Evolutionary conservation across 78 protist genomes (phyloP).

Genomic region (Mastigamoeba balamuthi): DNA sequence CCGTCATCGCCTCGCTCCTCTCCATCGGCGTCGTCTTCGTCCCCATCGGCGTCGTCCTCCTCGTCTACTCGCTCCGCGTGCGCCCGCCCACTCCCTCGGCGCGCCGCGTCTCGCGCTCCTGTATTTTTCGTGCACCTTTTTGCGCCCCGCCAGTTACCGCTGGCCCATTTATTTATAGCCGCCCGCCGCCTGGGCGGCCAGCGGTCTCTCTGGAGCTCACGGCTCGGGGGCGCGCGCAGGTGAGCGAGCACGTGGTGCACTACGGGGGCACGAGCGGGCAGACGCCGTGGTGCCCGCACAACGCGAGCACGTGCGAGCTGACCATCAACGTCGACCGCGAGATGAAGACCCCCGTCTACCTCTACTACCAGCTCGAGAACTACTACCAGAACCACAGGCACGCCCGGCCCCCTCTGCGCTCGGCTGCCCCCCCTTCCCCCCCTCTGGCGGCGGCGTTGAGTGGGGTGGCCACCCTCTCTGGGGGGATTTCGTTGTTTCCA

Average conservation of each 20-base stretch:
- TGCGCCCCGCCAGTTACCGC: not conserved
- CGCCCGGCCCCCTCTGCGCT: constrained; percentile 9
- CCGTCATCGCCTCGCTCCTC: constrained; percentile 75
- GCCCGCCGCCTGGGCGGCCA: not conserved
- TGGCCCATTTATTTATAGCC: not conserved
- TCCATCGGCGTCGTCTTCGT: constrained; percentile 67
- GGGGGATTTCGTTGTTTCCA: no score
- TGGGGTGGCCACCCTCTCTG: no score
- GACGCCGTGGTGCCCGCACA: no score
- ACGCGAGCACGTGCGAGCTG: constrained; percentile 18
- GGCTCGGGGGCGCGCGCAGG: not conserved
- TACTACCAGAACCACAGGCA: constrained; percentile 89
- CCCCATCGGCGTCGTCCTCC: constrained; percentile 73
- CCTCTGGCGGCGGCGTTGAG: no score
- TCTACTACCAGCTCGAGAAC: constrained; percentile 78
- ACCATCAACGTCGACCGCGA: not conserved
- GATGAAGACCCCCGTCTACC: constrained; percentile 63
- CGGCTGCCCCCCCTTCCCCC: no score
- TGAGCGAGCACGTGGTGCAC: constrained; percentile 8
- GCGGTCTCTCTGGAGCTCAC: not conserved
- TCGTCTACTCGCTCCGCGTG: constrained; percentile 40
- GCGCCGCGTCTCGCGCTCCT: not conserved
- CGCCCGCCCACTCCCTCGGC: not conserved
- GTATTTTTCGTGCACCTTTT: not conserved
- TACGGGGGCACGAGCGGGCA: constrained; percentile 28